Evolutionary conservation across 371 early-diverging fungal species (phyloP).

Genomic region (Phascolomyces articulosus): DNA sequence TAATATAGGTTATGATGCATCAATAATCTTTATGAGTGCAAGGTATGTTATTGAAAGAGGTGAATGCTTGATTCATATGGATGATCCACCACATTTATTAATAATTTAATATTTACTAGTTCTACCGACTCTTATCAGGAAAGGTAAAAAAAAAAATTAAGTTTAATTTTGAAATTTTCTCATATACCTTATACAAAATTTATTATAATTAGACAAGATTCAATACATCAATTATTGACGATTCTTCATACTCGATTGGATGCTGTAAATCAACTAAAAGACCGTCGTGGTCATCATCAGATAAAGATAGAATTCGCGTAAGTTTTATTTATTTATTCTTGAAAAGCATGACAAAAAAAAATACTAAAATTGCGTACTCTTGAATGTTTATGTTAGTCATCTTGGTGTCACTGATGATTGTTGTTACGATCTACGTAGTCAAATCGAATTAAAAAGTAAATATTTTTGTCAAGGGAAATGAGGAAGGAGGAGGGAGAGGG

Average conservation of each 20-base stretch:
- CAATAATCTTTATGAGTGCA: neutral
- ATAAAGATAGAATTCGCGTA: constrained; percentile 1
- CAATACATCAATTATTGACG: neutral
- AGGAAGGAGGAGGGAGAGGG: neutral
- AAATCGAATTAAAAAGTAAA: neutral
- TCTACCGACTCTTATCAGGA: neutral
- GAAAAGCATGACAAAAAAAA: neutral
- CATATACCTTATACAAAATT: neutral
- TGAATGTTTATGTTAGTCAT: neutral
- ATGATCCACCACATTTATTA: too few relatives aligned
- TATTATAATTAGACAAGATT: neutral
- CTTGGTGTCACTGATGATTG: neutral
- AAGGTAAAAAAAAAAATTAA: neutral
- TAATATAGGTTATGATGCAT: neutral
- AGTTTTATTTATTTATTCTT: neutral
- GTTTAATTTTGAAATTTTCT: neutral
- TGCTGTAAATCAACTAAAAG: neutral
- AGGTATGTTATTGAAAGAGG: neutral
- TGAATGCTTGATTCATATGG: too few relatives aligned
- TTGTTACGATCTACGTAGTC: constrained; percentile 2
- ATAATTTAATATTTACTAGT: neutral
- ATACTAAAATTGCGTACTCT: too few relatives aligned
- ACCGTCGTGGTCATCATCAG: neutral
- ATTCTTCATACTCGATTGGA: neutral
- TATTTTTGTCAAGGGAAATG: too few relatives aligned